These are phyloP conservation scores for Leccinum rimulosum DNA, from an alignment of 768 basidiomycete genomes.

Conservation along the genomic window DNA sequence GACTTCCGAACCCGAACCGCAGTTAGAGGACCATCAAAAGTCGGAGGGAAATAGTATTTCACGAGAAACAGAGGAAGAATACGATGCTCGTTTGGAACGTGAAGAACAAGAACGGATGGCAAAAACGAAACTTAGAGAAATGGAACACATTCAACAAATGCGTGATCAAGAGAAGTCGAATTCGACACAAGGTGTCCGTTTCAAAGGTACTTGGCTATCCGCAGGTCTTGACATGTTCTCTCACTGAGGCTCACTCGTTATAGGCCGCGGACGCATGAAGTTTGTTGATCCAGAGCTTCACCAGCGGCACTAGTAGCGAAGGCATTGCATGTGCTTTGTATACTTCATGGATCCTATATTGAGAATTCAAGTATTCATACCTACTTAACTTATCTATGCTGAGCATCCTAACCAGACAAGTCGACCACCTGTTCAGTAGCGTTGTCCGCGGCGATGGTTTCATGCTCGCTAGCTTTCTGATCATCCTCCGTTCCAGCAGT, in stretches of 20 bases:
- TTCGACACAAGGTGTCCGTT: conserved; percentile 48
- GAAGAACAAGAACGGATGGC: conserved; percentile 62
- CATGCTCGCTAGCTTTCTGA: conserved; percentile 7
- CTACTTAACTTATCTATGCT: not conserved
- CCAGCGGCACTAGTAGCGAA: conserved; percentile 21
- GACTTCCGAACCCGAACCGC: conserved; percentile 1
- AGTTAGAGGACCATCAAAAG: conserved; percentile 9
- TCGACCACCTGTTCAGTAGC: conserved; percentile 18
- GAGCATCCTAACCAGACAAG: conserved; percentile 7
- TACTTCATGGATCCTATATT: conserved; percentile 2
- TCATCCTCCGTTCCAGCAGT: conserved; percentile 19
- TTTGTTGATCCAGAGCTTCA: conserved; percentile 58
- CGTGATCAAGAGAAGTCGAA: conserved; percentile 29
- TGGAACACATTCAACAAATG: conserved; percentile 46
- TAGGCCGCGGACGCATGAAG: conserved; percentile 68
- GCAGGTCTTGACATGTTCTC: not conserved
- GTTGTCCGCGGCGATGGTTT: conserved; percentile 3
- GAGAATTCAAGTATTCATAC: not conserved
- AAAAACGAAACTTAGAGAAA: conserved; percentile 43
- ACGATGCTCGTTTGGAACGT: conserved; percentile 63
- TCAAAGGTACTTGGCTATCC: conserved; percentile 48
- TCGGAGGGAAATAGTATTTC: conserved; percentile 7
- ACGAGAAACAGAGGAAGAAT: conserved; percentile 69
- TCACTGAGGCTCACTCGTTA: not conserved
- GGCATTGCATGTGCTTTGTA: not conserved